Base-by-base conservation (phyloP, 805 yeast genomes). In the Hanseniaspora singularis region DNA sequence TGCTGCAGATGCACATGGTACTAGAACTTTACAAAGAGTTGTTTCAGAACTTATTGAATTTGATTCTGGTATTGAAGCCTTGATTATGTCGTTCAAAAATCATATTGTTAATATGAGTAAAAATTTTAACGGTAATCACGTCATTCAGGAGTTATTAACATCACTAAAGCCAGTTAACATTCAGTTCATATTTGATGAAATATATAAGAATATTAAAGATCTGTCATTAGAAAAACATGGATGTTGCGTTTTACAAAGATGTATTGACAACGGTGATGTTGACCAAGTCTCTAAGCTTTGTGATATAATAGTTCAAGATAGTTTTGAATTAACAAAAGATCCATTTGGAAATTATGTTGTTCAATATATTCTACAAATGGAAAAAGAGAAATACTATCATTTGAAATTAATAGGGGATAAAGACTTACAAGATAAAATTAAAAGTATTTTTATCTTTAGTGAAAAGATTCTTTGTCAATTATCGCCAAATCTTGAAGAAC, bases 291-390 rank as follows among this genome's bases (percentile, higher is more conserved):
- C 70, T 52, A 76, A 73, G 50, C 69, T 92, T 47, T 78, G 86
- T 20, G 60, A 70, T 23, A 74, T 74, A 52, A 79, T 89, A 38
- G 82, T 92, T 18, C 70, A 70, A 43, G 70, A 79, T 56, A 77
- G 94, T 32, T 72, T 79, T 39, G 71, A 70, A 31, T 70, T 92
- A 45, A 79, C 94, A 15, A 70, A 83, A 49, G 96, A 92, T 64
- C 96, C 96, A 12, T 92, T 83, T 66, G 98, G 98, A 30, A 92
- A 92, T 63, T 92, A 92, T 63, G 97, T 92, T 42, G 87, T 92
- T 43, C 98, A 92, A 64, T 89, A 92, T 58, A 94, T 92, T 19
- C 67, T 83, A 52, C 47, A 43, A 36, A 34, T 27, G 33, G 47
- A 43, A 23, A 43, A 36, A 8, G 47, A 43, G 9, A 23, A 27